Evolutionary conservation across 371 early-diverging fungal species (phyloP), one percentile per base, ranked within the genome.

Genomic region (Vittaforma corneae): DNA sequence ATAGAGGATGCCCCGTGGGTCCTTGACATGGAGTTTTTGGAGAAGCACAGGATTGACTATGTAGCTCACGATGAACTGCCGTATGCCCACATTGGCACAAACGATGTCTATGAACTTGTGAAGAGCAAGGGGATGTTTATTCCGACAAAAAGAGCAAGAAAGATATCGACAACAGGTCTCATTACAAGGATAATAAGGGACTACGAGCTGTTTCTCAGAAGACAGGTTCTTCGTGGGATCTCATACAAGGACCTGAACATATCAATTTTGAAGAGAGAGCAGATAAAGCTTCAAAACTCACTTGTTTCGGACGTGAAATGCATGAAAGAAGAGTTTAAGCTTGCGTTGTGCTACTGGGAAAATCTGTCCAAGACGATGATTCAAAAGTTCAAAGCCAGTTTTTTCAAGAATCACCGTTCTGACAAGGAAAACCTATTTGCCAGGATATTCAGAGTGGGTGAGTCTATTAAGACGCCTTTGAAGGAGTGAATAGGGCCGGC

Each of bases 31-130:
- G 91, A 85, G 45, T 94, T 92, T 67, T 67, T 94, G 5, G 86
- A 88, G 70, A 57, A 83, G 70, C 87, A 94, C 68, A 66, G 83
- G 72, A 91, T 94, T 47, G 93, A 93, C 74, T 92, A 86, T 77
- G 92, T 94, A n/a, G 91, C 91, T 18, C 95, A 94, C 75, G 95
- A 94, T 78, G 92, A 89, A 62, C 84, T 89, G 11, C 91, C 92
- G 1, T 94, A 94, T 69, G 83, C 85, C 24, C 84, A 76, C 20
- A 34, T 24, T 42, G 66, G 46, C 4, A n/a, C 4, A 22, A 85
- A 85, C 46, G 95, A 94, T 78, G 88, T 92, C n/a, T 94, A 94
- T 74, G 85, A 86, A 1, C 86, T 86, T 77, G 87, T 91, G 44
- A 94, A 94, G 77, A 81, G 81, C 5, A 84, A 84, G 67, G 89